phyloP scores from a whole-genome alignment of 768 basidiomycete genomes.

The Kwoniella dendrophila region DNA sequence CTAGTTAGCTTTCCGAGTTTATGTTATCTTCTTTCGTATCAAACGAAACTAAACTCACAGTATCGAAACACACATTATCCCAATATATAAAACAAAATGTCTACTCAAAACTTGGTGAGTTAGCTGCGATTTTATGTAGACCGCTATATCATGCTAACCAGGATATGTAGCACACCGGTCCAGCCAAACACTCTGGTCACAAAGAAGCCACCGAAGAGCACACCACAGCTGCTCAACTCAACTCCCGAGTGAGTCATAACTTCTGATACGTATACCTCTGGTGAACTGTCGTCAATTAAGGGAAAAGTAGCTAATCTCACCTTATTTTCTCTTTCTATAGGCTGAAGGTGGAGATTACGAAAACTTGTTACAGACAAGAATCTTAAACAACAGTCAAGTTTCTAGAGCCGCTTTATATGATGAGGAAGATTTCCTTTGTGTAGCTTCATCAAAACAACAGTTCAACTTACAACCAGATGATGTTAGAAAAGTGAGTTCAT shows the following conservation, averaged over 20 bases:
- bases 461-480: slow-evolving; percentile 35
- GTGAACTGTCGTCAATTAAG: no score
- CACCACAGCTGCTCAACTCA: slow-evolving; percentile 19
- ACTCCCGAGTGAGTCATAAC: slow-evolving; percentile 10
- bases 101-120: slow-evolving; percentile 23
- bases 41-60: no score
- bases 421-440: slow-evolving; percentile 33
- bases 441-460: slow-evolving; percentile 25
- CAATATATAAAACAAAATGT: slow-evolving; percentile 1
- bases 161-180: slow-evolving; percentile 21
- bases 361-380: slow-evolving; percentile 28
- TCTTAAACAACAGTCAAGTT: slow-evolving; percentile 31
- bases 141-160: background rate
- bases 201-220: slow-evolving; percentile 38
- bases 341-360: slow-evolving; percentile 36
- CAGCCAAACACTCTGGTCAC: slow-evolving; percentile 32
- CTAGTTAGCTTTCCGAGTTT: no score
- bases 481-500: slow-evolving; percentile 32
- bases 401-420: slow-evolving; percentile 32
- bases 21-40: no score
- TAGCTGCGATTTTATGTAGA: background rate
- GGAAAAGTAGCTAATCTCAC: no score
- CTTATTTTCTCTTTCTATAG: no score
- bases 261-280: no score
- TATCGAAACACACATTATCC: background rate